These are phyloP conservation scores for Didymella arachidicola DNA, from an alignment of 2,329 filamentous ascomycete species.

Conservation along the genomic window DNA sequence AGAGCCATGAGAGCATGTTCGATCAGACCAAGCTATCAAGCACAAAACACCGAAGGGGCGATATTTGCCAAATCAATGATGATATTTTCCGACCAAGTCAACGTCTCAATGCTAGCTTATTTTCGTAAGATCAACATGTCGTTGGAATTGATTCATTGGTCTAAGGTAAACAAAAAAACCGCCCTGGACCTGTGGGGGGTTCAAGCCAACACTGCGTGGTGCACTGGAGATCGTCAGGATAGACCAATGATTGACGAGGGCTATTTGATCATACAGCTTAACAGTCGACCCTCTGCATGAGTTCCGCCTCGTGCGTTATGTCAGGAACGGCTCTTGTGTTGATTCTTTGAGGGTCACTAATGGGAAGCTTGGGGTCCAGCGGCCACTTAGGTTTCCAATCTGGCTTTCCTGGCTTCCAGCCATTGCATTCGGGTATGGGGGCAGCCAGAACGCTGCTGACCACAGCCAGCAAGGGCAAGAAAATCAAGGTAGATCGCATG, in stretches of 20 bases:
- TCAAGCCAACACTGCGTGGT: neutral
- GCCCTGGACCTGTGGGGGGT: neutral
- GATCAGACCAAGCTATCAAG: neutral
- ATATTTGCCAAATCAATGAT: neutral
- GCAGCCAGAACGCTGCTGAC: conserved; percentile 15
- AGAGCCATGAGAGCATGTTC: conserved; percentile 17
- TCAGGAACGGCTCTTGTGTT: conserved; percentile 3
- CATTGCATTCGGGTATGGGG: conserved; percentile 23
- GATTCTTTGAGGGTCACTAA: neutral
- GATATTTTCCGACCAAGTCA: neutral
- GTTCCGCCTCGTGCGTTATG: neutral
- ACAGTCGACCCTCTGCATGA: conserved; percentile 3
- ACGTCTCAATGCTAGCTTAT: no score
- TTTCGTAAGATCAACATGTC: neutral
- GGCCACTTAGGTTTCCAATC: conserved; percentile 3
- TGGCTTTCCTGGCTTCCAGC: conserved; percentile 6
- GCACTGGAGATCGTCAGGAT: neutral
- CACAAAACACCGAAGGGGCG: neutral
- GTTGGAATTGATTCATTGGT: neutral
- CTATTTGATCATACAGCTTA: neutral
- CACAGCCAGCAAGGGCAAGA: conserved; percentile 18
- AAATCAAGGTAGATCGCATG: conserved; percentile 13
- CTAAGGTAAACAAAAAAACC: neutral
- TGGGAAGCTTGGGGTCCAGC: neutral
- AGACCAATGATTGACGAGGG: no score